Conservation (phyloP, 73 alveolate species). For the Paramecium pentaurelia region DNA sequence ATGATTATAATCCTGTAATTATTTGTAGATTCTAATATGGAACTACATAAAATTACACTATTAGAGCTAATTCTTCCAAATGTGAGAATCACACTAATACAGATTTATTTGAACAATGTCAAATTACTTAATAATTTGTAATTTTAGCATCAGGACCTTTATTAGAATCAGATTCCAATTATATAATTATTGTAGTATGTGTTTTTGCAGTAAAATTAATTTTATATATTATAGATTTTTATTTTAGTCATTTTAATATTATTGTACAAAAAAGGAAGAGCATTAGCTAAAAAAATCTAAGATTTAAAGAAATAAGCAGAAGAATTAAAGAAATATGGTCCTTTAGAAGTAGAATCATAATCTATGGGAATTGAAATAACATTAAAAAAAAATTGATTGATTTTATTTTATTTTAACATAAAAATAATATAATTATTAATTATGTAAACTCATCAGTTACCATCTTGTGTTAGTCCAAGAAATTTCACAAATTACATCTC, state of each 20-base stretch:
- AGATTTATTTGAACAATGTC: constrained; percentile 13
- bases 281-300: not conserved
- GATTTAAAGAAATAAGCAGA: not conserved
- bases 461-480: not conserved
- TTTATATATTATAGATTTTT: not conserved
- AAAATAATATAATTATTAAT: not conserved
- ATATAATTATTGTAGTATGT: not conserved
- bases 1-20: constrained; percentile 7
- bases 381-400: not conserved
- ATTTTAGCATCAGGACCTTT: not conserved
- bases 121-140: not conserved
- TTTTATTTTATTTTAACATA: not conserved
- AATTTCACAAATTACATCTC: not conserved
- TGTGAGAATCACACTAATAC: not conserved
- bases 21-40: not conserved
- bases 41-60: not conserved
- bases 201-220: not conserved
- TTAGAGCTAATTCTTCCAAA: not conserved
- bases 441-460: not conserved
- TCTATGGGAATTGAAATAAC: not conserved
- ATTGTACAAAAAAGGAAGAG: not conserved
- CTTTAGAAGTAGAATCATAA: constrained; percentile 23
- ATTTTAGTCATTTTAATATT: not conserved
- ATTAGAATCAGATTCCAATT: not conserved
- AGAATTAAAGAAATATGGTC: constrained; percentile 2